Evolutionary conservation across 148 eudicot species (phyloP).

Genomic region (Fagopyrum homotropicum): DNA sequence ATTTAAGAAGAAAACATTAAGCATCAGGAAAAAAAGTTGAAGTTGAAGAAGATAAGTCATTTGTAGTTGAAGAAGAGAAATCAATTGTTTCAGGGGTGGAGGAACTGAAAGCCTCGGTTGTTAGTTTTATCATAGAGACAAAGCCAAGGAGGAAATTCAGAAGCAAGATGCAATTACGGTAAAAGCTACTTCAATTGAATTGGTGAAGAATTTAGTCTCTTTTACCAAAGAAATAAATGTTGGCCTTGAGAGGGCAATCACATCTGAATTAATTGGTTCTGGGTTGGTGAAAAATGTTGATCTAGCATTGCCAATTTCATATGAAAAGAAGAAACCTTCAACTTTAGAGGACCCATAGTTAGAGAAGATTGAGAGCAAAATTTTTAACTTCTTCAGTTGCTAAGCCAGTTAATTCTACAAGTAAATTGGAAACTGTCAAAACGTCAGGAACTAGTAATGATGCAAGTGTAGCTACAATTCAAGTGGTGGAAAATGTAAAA

Average conservation of each 20-base stretch:
- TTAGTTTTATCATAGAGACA: not conserved
- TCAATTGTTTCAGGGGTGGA: not conserved
- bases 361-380: conserved; percentile 20
- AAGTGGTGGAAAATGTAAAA: conserved; percentile 21
- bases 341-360: conserved; percentile 16
- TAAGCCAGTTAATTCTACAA: conserved; percentile 10
- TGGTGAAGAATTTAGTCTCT: conserved; percentile 34
- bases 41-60: too few relatives aligned
- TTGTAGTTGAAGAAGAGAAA: not conserved
- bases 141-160: not conserved
- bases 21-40: too few relatives aligned
- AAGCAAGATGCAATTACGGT: not conserved
- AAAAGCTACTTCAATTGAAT: conserved; percentile 21
- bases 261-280: conserved; percentile 20
- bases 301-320: conserved; percentile 15
- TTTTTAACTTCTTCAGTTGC: not conserved
- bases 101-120: not conserved
- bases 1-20: too few relatives aligned
- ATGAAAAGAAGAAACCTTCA: conserved; percentile 21
- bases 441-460: conserved; percentile 13
- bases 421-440: conserved; percentile 15
- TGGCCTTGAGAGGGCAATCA: conserved; percentile 15
- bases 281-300: conserved; percentile 23
- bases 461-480: conserved; percentile 11
- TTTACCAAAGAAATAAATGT: conserved; percentile 22